These are phyloP conservation scores for Tothia fuscella DNA, from an alignment of 2,329 filamentous ascomycete genomes.

Conservation along the genomic window DNA sequence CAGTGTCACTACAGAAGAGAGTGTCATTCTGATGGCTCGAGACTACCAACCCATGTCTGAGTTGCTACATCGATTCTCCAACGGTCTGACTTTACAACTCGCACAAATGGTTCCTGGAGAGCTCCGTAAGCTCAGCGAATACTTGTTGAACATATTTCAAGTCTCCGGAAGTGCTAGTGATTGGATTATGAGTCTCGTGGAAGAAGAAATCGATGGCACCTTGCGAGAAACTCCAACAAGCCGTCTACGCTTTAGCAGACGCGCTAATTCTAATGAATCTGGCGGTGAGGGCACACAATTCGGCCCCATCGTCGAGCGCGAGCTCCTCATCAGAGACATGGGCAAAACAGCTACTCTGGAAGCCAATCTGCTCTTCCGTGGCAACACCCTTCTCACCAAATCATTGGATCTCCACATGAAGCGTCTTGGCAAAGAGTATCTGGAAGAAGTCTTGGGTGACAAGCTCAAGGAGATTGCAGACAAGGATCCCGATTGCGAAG, in stretches of 20 bases:
- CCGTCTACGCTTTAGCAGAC: conserved; percentile 56
- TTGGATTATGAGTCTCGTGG: conserved; percentile 86
- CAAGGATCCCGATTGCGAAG: conserved; percentile 83
- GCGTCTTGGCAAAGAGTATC: conserved; percentile 79
- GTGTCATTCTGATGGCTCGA: conserved; percentile 73
- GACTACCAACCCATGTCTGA: conserved; percentile 79
- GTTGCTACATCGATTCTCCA: conserved; percentile 72
- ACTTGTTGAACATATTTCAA: conserved; percentile 88
- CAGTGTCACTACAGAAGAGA: conserved; percentile 72
- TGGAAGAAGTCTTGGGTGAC: conserved; percentile 76
- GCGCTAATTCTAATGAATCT: conserved; percentile 52
- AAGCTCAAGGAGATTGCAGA: conserved; percentile 85
- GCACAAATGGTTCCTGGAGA: conserved; percentile 66
- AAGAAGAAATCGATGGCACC: conserved; percentile 93
- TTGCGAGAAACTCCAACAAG: conserved; percentile 67
- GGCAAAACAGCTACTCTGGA: conserved; percentile 71
- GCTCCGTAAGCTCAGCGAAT: conserved; percentile 69
- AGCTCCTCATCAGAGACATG: conserved; percentile 63
- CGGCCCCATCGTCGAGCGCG: conserved; percentile 43
- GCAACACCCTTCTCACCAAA: conserved; percentile 88
- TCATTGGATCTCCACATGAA: conserved; percentile 94
- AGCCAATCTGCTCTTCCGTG: conserved; percentile 87
- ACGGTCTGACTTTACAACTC: conserved; percentile 74
- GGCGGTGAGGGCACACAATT: conserved; percentile 20
- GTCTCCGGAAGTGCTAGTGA: conserved; percentile 73